These are phyloP conservation scores for Fomes fomentarius DNA, from an alignment of 1,284 basidiomycete species.

Conservation along the genomic window DNA sequence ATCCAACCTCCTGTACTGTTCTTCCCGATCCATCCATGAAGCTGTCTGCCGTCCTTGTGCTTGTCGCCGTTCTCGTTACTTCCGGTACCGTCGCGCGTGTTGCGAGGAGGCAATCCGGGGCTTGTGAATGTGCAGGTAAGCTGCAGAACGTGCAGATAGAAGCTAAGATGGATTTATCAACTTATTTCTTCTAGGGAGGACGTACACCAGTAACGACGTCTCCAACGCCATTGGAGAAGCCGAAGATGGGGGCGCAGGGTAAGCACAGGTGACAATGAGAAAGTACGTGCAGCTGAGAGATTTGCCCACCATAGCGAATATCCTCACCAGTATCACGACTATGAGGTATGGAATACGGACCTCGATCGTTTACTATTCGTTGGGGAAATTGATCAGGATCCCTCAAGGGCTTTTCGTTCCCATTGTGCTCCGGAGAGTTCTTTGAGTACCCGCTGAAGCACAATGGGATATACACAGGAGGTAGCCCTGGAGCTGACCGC, in stretches of 20 bases:
- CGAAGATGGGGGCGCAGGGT: conserved; percentile 26
- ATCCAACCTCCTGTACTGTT: conserved; percentile 5
- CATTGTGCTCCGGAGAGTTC: conserved; percentile 34
- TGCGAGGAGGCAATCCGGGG: conserved; percentile 23
- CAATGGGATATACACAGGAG: conserved; percentile 36
- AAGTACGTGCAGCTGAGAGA: neutral
- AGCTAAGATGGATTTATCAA: neutral
- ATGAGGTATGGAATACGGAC: conserved; percentile 21
- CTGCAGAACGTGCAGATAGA: neutral
- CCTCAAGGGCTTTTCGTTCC: conserved; percentile 31
- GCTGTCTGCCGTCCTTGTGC: conserved; percentile 17
- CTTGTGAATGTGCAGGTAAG: conserved; percentile 31
- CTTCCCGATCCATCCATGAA: too few relatives aligned
- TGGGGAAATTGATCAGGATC: too few relatives aligned
- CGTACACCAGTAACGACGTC: conserved; percentile 4
- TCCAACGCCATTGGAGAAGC: conserved; percentile 22
- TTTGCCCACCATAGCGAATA: conserved; percentile 21
- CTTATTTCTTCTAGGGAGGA: conserved; percentile 14
- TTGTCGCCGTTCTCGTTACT: conserved; percentile 20
- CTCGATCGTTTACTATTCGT: neutral
- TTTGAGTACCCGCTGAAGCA: conserved; percentile 40
- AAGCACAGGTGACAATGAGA: neutral
- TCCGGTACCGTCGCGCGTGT: conserved; percentile 20
- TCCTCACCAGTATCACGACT: conserved; percentile 33
- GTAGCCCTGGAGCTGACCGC: conserved; percentile 42